phyloP scores from a whole-genome alignment of 192 early-diverging fungal genomes.

The Phlyctochytrium arcticum region DNA sequence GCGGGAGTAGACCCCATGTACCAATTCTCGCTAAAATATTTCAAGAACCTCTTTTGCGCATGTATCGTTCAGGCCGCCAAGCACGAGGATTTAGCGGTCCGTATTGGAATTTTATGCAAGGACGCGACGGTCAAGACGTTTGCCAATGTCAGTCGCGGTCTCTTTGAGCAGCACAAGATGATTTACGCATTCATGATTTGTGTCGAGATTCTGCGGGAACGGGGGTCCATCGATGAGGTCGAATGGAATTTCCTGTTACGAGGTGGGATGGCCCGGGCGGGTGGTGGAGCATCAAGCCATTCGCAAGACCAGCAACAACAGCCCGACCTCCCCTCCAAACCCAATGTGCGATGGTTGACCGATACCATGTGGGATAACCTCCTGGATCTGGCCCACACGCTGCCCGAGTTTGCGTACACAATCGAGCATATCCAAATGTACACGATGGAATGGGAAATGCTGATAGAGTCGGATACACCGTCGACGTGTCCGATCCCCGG shows the following conservation, averaged over 20 bases:
- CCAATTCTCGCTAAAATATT: constrained; percentile 63
- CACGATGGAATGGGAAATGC: constrained; percentile 44
- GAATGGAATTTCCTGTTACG: constrained; percentile 63
- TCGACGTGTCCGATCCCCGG: constrained; percentile 35
- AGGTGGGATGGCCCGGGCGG: constrained; percentile 34
- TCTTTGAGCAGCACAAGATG: constrained; percentile 61
- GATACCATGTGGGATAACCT: constrained; percentile 51
- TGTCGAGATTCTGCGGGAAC: constrained; percentile 48
- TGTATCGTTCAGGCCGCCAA: constrained; percentile 52
- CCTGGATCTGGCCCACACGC: constrained; percentile 41
- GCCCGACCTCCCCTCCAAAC: constrained; percentile 39
- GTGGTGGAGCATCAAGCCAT: too few species aligned
- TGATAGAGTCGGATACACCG: constrained; percentile 44
- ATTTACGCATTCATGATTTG: constrained; percentile 61
- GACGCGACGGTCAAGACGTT: constrained; percentile 54
- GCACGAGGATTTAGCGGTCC: constrained; percentile 38
- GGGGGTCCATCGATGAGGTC: constrained; percentile 31
- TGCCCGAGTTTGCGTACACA: constrained; percentile 37
- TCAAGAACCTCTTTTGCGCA: constrained; percentile 57
- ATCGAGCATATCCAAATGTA: constrained; percentile 47
- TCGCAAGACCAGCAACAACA: too few species aligned
- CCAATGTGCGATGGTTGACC: constrained; percentile 39
- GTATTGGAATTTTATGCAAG: constrained; percentile 50
- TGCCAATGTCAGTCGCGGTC: constrained; percentile 51
- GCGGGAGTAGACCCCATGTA: constrained; percentile 65